A percentile compares a stretch with the other conserved stretches of the same genome.
Conservation (phyloP, 2,329 filamentous ascomycete genomes). For the Epichloe hybrida region DNA sequence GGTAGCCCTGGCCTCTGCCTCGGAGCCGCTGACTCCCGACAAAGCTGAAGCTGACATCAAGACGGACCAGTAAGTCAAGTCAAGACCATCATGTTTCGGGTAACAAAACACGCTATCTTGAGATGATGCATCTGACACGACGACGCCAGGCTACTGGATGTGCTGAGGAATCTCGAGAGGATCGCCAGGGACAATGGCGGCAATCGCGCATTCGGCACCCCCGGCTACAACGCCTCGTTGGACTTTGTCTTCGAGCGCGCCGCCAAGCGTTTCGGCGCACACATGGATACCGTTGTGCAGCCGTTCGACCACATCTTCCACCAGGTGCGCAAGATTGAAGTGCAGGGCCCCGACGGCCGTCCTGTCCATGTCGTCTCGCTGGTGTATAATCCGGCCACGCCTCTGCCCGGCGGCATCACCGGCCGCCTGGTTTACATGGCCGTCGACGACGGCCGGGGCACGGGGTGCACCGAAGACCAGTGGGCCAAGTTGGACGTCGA, state of each 20-base stretch:
- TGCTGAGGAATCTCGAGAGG: constrained; percentile 38
- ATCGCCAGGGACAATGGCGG: constrained; percentile 43
- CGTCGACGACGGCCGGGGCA: constrained; percentile 22
- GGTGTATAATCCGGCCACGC: constrained; percentile 33
- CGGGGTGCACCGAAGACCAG: constrained; percentile 26
- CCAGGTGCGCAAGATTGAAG: constrained; percentile 26
- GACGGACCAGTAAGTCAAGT: constrained; percentile 20
- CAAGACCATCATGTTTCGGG: neutral
- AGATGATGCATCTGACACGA: neutral
- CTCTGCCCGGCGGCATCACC: constrained; percentile 20
- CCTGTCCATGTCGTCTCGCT: constrained; percentile 29
- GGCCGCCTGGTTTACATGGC: constrained; percentile 21
- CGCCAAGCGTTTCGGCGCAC: constrained; percentile 22
- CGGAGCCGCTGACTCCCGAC: constrained; percentile 23
- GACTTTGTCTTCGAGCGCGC: constrained; percentile 40
- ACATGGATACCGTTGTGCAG: constrained; percentile 32
- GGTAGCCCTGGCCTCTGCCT: constrained; percentile 12
- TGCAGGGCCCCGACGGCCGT: constrained; percentile 31
- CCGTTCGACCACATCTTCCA: constrained; percentile 33
- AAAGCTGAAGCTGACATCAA: constrained; percentile 26
- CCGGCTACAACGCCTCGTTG: constrained; percentile 43
- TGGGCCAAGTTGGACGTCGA: constrained; percentile 28
- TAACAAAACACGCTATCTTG: neutral
- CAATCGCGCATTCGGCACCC: constrained; percentile 45
- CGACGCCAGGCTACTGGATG: constrained; percentile 30